Base-by-base conservation (phyloP, 257 asterid species). In the Jaltomata sinuosa region DNA sequence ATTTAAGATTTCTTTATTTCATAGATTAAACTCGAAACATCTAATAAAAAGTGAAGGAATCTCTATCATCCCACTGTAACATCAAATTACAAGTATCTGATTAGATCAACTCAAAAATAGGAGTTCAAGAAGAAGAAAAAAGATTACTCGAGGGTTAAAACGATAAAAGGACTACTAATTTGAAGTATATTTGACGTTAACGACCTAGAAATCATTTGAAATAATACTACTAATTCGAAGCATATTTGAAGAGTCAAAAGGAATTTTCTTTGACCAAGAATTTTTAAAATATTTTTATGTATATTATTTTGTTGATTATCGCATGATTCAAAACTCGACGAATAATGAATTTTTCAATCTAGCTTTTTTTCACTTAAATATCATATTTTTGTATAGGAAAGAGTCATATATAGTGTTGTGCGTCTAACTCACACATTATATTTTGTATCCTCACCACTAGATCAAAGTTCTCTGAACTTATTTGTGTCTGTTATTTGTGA, bases 401-500 rank as follows among this genome's bases (percentile, higher is more conserved):
- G 0, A 57, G 11, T n/a, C 1, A 57, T 8, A n/a, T n/a, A n/a
- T 57, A 9, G n/a, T n/a, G 0, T n/a, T 3, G 1, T 22, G 8
- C 15, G 1, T n/a, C 3, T 57, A 57, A 57, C 7, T 9, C 15
- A 57, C 15, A n/a, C 2, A 3, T 57, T 0, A 57, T n/a, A 9
- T 1, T 0, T n/a, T n/a, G 0, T 57, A 1, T n/a, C 1, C 7
- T 11, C 31, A n/a, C 16, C 14, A 3, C 0, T 57, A n/a, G 0
- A 57, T 3, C 65, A 57, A 57, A 57, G 3, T 57, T 31, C 9
- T 22, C 0, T 55, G 0, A 55, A 2, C 2, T n/a, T 55, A n/a
- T n/a, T 57, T 10, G 2, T 57, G 10, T 57, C 14, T n/a, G n/a
- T n/a, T n/a, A n/a, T n/a, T n/a, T n/a, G n/a, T n/a, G n/a, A n/a